Evolutionary conservation across 1,284 basidiomycete genomes (phyloP), one percentile per base, ranked within the genome.

Genomic region (Veloporphyrellus conicus): DNA sequence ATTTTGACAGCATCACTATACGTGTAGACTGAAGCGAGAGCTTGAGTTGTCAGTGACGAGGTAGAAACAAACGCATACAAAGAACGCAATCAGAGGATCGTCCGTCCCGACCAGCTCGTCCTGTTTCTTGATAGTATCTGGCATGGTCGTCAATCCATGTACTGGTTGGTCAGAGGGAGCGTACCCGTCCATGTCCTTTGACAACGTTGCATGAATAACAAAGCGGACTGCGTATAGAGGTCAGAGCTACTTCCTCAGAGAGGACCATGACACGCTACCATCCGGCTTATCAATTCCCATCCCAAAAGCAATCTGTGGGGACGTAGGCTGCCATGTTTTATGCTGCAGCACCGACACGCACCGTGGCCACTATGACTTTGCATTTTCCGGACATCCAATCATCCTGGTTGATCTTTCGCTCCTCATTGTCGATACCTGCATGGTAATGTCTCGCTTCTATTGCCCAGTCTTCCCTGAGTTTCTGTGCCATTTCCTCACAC

Each of bases 221-320:
- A 78, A 88, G 51, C 85, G 81, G 8, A 88, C 89, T 84, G 34
- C 35, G 29, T 40, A 41, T 16, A 18, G 29, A 40, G 16, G 45
- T 49, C 36, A 48, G 38, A 10, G n/a, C 31, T 7, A 44, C 33
- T n/a, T 37, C n/a, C 9, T 16, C 20, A 4, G 4, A 7, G n/a
- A 18, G 33, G 15, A 12, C 6, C 1, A 15, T 8, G 14, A 29
- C 32, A 38, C 2, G 50, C 73, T 58, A 83, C 82, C 82, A 57
- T 91, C 79, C 0, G 84, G 70, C 64, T 97, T 97, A 70, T 98
- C 93, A 50, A 98, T 94, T 15, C 94, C 95, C 95, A 99, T 97
- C 9, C 95, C 95, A 64, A 98, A 98, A 0, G 91, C 91, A 55
- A 91, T 77, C 84, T 87, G 38, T 22, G 18, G 19, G 48, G 16